These are phyloP conservation scores for Pholiota adiposa DNA, from an alignment of 1,284 basidiomycete genomes.

Conservation along the genomic window DNA sequence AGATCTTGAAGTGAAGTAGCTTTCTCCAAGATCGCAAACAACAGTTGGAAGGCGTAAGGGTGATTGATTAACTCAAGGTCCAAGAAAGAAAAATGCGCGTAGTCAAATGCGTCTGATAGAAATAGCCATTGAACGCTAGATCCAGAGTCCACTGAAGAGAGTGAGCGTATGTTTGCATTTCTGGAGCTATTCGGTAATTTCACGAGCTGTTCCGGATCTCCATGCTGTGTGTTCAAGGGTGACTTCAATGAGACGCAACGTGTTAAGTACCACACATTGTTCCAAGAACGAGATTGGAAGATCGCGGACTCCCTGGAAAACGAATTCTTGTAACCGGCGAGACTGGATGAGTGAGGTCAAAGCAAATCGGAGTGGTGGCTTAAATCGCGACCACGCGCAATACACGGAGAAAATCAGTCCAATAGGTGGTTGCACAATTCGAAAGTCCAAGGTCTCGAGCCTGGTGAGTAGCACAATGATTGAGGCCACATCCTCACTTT, in stretches of 20 bases:
- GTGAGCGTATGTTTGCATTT: neutral
- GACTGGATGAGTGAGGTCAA: neutral
- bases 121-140: neutral
- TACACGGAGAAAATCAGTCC: too few relatives aligned
- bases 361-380: neutral
- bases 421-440: neutral
- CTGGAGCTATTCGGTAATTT: too few relatives aligned
- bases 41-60: neutral
- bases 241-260: neutral
- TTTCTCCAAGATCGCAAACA: neutral
- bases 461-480: neutral
- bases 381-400: neutral
- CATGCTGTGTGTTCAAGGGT: neutral
- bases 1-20: neutral
- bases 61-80: neutral
- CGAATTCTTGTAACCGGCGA: neutral
- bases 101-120: neutral
- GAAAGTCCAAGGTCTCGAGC: neutral
- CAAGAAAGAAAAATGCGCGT: neutral
- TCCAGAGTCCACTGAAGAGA: neutral
- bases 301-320: neutral
- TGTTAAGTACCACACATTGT: neutral
- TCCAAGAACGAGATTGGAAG: neutral
- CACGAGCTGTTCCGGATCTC: too few relatives aligned
- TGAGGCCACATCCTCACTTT: neutral